Evolutionary conservation across 148 eudicot genomes (phyloP).

Genomic region (Suaeda aralocaspica): DNA sequence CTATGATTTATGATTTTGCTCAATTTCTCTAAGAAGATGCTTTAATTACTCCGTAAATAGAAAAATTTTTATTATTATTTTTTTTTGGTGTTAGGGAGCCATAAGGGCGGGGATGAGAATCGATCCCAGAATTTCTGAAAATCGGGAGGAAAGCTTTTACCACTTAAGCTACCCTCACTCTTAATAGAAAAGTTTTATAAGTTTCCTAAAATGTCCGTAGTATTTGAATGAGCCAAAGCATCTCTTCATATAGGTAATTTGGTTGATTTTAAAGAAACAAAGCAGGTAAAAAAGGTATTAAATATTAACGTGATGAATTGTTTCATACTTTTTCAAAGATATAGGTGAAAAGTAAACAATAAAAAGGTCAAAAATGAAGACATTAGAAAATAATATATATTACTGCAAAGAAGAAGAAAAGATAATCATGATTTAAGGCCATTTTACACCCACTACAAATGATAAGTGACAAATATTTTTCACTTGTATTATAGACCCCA

Average conservation of each 20-base stretch:
- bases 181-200: background rate
- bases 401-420: background rate
- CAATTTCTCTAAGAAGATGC: too few relatives aligned
- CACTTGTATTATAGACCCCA: slow-evolving; percentile 27
- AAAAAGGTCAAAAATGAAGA: slow-evolving; percentile 13
- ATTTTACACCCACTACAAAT: background rate
- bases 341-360: slow-evolving; percentile 22
- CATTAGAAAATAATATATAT: slow-evolving; percentile 1
- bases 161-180: too few relatives aligned
- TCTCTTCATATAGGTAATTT: slow-evolving; percentile 12
- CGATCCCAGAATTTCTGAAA: too few relatives aligned
- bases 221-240: background rate
- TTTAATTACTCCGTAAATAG: too few relatives aligned
- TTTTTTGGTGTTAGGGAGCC: too few relatives aligned
- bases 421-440: slow-evolving; percentile 3
- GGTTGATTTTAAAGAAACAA: slow-evolving; percentile 22
- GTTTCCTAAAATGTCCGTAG: background rate
- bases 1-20: too few relatives aligned
- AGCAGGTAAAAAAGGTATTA: slow-evolving; percentile 21
- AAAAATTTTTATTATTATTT: too few relatives aligned
- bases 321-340: slow-evolving; percentile 19
- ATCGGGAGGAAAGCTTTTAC: too few relatives aligned
- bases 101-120: too few relatives aligned
- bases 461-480: background rate
- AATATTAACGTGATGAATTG: slow-evolving; percentile 5